Conservation (phyloP, 345 rosid genomes). For the Microcos paniculata region DNA sequence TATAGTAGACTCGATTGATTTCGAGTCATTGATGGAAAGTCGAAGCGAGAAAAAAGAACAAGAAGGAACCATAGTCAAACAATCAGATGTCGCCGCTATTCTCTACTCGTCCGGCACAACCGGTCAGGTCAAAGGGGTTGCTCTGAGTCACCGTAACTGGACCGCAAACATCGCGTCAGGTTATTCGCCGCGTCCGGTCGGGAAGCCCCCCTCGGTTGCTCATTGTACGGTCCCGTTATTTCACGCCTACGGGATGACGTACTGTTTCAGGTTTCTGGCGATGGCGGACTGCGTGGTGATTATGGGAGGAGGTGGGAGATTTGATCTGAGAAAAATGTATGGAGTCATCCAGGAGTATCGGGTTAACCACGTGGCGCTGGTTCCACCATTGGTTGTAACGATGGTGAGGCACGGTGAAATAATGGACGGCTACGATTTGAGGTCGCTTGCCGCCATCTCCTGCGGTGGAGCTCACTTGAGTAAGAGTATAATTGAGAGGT, state of each 20-base stretch:
- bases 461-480: constrained; percentile 52
- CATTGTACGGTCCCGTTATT: constrained; percentile 53
- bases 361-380: constrained; percentile 44
- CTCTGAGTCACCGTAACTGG: constrained; percentile 47
- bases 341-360: constrained; percentile 29
- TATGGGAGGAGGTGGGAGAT: constrained; percentile 21
- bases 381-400: constrained; percentile 44
- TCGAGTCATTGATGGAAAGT: constrained; percentile 38
- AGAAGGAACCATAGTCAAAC: constrained; percentile 15
- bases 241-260: constrained; percentile 48
- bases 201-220: constrained; percentile 26
- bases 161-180: constrained; percentile 26
- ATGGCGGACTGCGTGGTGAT: constrained; percentile 45
- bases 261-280: constrained; percentile 30
- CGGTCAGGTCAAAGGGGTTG: constrained; percentile 54
- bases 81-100: constrained; percentile 55
- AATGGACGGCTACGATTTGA: constrained; percentile 38
- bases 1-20: constrained; percentile 43
- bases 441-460: constrained; percentile 45
- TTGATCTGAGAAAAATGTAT: constrained; percentile 29
- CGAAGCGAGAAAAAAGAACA: not conserved
- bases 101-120: constrained; percentile 70
- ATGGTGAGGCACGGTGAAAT: constrained; percentile 28
- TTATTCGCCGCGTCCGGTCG: constrained; percentile 23
- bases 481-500: constrained; percentile 24